Base-by-base conservation (phyloP, 495 filamentous ascomycete species). In the Aspergillus wentii region DNA sequence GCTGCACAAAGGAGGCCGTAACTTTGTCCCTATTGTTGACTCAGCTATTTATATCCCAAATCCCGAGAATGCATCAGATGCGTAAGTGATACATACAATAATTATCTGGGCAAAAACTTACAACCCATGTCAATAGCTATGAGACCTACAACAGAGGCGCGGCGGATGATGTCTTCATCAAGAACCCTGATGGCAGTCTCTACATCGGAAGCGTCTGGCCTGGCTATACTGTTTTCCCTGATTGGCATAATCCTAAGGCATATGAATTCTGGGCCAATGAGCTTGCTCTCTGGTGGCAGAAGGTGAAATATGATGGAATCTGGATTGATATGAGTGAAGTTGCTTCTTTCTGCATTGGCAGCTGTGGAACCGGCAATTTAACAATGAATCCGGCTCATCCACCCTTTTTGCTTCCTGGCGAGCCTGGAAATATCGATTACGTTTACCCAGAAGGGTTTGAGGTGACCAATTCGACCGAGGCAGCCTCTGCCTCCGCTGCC, bases 1-100 rank as follows among this genome's bases (percentile, higher is more conserved):
- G 11, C 61, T 95, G 2, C 86, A 90, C 54, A 61, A 62, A 3
- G 74, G 75, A 46, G 72, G 77, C 7, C 83, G 84, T 48, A 82
- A 89, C 48, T 94, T 78, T 38, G 71, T 95, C 6, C 86, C 86
- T 0, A 92, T 95, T 31, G 74, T 95, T n/a, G 88, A 94, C 52
- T 73, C 83, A 3, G 87, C 85, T 4, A 77, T 92, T 19, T 91
- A 89, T 45, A 76, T 80, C 17, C 85, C 86, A 0, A 83, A 88
- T 35, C 84, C 84, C 3, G 61, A 74, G 11, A 84, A 92, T 46
- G 66, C 69, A 0, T 79, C 68, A 28, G 88, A 94, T 60, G 75
- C 75, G 55, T 81, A 49, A 53, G 68, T 56, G 5, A 14, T 19
- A 10, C n/a, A n/a, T n/a, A n/a, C n/a, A n/a, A n/a, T n/a, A n/a